phyloP scores from a whole-genome alignment of 1,284 basidiomycete species.

The Taiwanofungus camphoratus region DNA sequence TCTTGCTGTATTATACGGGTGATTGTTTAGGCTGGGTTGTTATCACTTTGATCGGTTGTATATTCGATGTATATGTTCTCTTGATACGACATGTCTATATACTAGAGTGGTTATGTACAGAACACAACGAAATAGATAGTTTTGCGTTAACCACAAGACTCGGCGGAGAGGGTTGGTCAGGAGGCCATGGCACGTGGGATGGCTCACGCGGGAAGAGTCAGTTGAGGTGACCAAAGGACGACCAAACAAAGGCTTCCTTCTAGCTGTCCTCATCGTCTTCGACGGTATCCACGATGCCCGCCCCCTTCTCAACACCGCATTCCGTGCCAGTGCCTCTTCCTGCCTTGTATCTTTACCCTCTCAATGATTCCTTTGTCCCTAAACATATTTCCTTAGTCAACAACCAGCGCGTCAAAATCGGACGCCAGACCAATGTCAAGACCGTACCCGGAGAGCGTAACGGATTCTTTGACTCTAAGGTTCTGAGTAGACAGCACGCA shows the following conservation, averaged over 20 bases:
- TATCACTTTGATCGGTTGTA: not conserved
- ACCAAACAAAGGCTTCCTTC: conserved; percentile 23
- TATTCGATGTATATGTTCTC: not conserved
- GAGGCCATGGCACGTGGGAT: not conserved
- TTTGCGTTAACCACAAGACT: not conserved
- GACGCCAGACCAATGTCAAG: conserved; percentile 97
- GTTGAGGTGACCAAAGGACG: conserved; percentile 15
- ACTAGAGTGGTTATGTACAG: not conserved
- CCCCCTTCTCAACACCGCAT: conserved; percentile 28
- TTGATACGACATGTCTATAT: not conserved
- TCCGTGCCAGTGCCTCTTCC: conserved; percentile 38
- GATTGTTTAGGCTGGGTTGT: not conserved
- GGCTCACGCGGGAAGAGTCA: conserved; percentile 4
- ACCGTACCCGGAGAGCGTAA: conserved; percentile 93
- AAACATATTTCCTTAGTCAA: conserved; percentile 89
- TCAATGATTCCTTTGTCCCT: conserved; percentile 94
- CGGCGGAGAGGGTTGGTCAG: not conserved
- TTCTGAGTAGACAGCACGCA: conserved; percentile 92
- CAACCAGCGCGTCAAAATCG: conserved; percentile 84
- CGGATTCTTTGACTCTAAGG: conserved; percentile 97
- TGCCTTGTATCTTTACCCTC: conserved; percentile 87
- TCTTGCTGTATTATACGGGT: conserved; percentile 1
- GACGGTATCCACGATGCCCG: conserved; percentile 31
- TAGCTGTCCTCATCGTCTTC: conserved; percentile 25
- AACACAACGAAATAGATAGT: too few species aligned